These are phyloP conservation scores for Lentinula edodes DNA, from an alignment of 768 basidiomycete genomes.

Conservation along the genomic window DNA sequence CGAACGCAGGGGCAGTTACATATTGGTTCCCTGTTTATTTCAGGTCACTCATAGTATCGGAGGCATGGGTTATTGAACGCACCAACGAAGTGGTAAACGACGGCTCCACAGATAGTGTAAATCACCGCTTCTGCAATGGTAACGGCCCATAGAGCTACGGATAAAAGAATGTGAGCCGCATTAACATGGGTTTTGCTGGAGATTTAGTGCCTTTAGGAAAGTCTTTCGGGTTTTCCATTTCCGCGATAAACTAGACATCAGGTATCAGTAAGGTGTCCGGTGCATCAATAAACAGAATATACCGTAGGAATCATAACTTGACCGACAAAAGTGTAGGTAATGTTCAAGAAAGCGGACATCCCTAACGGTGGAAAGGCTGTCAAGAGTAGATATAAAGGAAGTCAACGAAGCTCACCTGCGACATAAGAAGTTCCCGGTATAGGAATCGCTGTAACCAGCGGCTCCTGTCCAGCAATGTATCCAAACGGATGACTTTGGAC, in stretches of 20 bases:
- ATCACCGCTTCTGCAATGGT: slow-evolving; percentile 37
- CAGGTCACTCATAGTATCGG: background rate
- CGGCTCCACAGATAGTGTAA: slow-evolving; percentile 36
- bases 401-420: slow-evolving; percentile 18
- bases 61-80: background rate
- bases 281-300: slow-evolving; percentile 3
- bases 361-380: slow-evolving; percentile 15
- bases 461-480: slow-evolving; percentile 28
- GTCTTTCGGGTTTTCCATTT: slow-evolving; percentile 42
- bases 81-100: slow-evolving; percentile 36
- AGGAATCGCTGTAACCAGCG: slow-evolving; percentile 31
- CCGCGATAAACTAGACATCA: slow-evolving; percentile 33
- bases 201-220: slow-evolving; percentile 32
- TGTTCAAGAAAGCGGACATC: slow-evolving; percentile 43
- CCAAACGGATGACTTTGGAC: slow-evolving; percentile 36
- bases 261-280: background rate
- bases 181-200: background rate
- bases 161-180: background rate
- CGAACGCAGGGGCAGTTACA: slow-evolving; percentile 38
- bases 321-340: slow-evolving; percentile 39
- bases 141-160: slow-evolving; percentile 34
- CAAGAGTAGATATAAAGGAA: background rate
- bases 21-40: slow-evolving; percentile 30
- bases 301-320: slow-evolving; percentile 39
- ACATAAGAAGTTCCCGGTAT: slow-evolving; percentile 34